Evolutionary conservation across 1,284 basidiomycete species (phyloP).

Genomic region (Paramarasmius palmivorus): DNA sequence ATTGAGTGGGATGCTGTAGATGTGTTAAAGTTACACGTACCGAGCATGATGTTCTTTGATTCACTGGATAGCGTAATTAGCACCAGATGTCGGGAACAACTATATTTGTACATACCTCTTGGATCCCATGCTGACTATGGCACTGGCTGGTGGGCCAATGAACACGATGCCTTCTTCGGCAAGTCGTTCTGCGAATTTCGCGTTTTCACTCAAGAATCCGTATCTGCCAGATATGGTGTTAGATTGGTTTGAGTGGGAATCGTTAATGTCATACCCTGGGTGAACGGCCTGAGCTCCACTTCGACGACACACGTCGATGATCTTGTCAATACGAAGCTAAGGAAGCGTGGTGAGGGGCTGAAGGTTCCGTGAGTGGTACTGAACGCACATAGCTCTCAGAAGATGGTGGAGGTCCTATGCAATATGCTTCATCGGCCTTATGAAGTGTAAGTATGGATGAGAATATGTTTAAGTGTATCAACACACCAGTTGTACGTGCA

Average conservation of each 20-base stretch:
- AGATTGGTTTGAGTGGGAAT: background rate
- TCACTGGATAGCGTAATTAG: constrained; percentile 45
- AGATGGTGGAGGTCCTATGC: constrained; percentile 88
- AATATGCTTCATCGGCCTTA: constrained; percentile 94
- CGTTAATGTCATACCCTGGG: constrained; percentile 13
- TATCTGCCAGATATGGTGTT: constrained; percentile 50
- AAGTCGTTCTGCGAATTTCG: constrained; percentile 83
- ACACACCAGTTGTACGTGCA: constrained; percentile 76
- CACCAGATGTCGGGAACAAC: background rate
- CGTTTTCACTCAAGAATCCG: constrained; percentile 93
- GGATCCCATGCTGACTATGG: constrained; percentile 92
- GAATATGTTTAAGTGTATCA: background rate
- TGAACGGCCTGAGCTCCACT: constrained; percentile 72
- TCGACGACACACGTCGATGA: constrained; percentile 76
- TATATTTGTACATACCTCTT: constrained; percentile 62
- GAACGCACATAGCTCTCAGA: constrained; percentile 82
- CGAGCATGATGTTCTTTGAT: constrained; percentile 90
- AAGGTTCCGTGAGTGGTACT: background rate
- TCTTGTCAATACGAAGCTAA: constrained; percentile 86
- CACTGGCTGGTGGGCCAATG: constrained; percentile 92
- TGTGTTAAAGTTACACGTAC: constrained; percentile 32
- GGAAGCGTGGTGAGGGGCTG: background rate
- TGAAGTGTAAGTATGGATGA: background rate
- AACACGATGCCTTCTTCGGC: constrained; percentile 91
- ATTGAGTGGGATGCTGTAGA: background rate